These are phyloP conservation scores for Letharia columbiana DNA, from an alignment of 495 filamentous ascomycete species.

Conservation along the genomic window DNA sequence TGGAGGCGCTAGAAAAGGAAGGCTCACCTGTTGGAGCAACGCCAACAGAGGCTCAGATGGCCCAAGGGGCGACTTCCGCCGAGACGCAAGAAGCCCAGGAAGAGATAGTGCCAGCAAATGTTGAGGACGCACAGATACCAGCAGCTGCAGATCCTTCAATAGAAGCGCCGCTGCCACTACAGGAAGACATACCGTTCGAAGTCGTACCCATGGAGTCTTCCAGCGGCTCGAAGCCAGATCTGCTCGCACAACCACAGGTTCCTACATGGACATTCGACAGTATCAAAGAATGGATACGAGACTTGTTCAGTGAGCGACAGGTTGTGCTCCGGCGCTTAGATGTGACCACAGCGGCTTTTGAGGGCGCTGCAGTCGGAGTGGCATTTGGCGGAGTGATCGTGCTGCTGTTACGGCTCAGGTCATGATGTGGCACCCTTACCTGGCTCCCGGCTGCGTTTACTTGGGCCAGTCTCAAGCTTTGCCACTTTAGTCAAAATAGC, in stretches of 20 bases:
- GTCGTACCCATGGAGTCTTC: background rate
- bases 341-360: conserved; percentile 58
- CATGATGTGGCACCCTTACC: background rate
- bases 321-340: conserved; percentile 65
- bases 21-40: conserved; percentile 32
- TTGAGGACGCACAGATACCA: conserved; percentile 26
- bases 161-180: conserved; percentile 10
- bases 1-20: conserved; percentile 71
- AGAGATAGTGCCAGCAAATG: conserved; percentile 22
- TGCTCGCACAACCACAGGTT: conserved; percentile 8
- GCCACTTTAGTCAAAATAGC: background rate
- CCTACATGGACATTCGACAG: conserved; percentile 30
- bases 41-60: background rate
- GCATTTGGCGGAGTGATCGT: conserved; percentile 35
- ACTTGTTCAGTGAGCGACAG: conserved; percentile 59
- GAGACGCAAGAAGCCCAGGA: conserved; percentile 26
- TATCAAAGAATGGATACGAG: conserved; percentile 43
- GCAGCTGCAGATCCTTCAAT: conserved; percentile 12
- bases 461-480: background rate
- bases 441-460: background rate
- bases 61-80: conserved; percentile 20
- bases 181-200: conserved; percentile 8
- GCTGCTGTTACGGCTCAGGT: conserved; percentile 10
- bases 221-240: conserved; percentile 17
- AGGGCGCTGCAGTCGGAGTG: conserved; percentile 67